Base-by-base conservation (phyloP, 768 basidiomycete species). In the Candolleomyces aberdarensis region DNA sequence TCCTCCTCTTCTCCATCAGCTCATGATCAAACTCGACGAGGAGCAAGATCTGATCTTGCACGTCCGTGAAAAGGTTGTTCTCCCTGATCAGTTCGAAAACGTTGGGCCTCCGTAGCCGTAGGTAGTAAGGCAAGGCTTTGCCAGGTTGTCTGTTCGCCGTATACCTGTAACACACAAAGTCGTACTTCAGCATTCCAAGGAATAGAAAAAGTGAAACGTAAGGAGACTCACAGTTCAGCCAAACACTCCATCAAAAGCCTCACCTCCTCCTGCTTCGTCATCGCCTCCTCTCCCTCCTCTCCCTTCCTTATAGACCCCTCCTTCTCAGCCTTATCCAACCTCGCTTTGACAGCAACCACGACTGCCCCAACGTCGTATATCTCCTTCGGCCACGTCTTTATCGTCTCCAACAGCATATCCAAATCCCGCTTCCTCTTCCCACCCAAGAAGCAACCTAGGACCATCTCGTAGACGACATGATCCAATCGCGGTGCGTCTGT, bases 1-100 rank as follows among this genome's bases (percentile, higher is more conserved):
- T 75, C 58, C 78, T 78, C 22, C 81, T 78, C 69, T 83, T 84
- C 64, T 85, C 84, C 74, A 86, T 85, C 32, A 96, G 77, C 70
- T 96, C 93, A 59, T 92, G 87, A 67, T 98, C 96, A 63, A 98
- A 98, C 69, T 98, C 94, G 13, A 99, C 89, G 1, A 99, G 85
- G 11, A 94, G 79, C 3, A 97, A 77, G 17, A 92, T 94, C 73
- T 97, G 95, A 68, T 98, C 95, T 69, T 92, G 90, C 2, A 99
- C 92, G 58, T 92, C 93, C 22, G 95, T 92, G 73, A 97, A 99
- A 6, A 99, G 78, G 67, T 96, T 96, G 69, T 97, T 80, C 57
- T 97, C 94, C 40, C 90, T 82, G 66, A 99, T 97, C 59, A 99
- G 87, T 62, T 95, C 89, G 71, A 99, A 96, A 13, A 98, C 96